Evolutionary conservation across 2,329 filamentous ascomycete genomes (phyloP), one percentile per base, ranked within the genome.

Genomic region (Magnaporthiopsis rhizophila): DNA sequence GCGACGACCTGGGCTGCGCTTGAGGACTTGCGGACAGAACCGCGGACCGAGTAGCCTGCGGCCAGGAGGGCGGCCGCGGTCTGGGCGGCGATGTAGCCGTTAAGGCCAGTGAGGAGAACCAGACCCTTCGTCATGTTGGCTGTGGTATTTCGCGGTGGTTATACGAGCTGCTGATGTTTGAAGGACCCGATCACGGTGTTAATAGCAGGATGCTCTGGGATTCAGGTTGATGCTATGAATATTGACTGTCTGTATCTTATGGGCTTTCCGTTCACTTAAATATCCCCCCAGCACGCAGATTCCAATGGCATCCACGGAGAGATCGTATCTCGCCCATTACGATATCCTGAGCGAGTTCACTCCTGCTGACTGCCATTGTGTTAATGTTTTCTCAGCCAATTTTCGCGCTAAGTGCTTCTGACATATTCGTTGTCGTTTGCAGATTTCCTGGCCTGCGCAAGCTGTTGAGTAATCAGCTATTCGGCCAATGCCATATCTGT

Each of bases 21-120:
- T 28, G 58, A 9, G 3, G 32, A n/a, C 3, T 70, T 70, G 3
- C 74, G 70, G 1, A 73, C 72, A 12, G 73, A 72, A 56, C 72
- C 74, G 11, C 73, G 70, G 30, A 76, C 72, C 1, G 65, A 67
- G 66, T 73, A 75, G 7, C 73, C 74, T 13, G 70, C 70, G 12
- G 68, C 50, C 2, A 76, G 69, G 30, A 75, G 70, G 18, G 68
- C 67, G 5, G 71, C 67, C 9, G 71, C 69, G 6, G 74, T 70
- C 30, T 70, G 69, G 2, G 68, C 68, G 24, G 68, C 74, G 60
- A 76, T 74, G 67, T 71, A 75, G 65, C 74, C 74, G 63, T 74
- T 75, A 64, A 74, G 69, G 36, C 74, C 74, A 4, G 73, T 73
- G n/a, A 76, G 66, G 21, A 73, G 69, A 56, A 74, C 62, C 71